Evolutionary conservation across 352 stramenopile genomes (phyloP).

Genomic region (Sclerospora graminicola): DNA sequence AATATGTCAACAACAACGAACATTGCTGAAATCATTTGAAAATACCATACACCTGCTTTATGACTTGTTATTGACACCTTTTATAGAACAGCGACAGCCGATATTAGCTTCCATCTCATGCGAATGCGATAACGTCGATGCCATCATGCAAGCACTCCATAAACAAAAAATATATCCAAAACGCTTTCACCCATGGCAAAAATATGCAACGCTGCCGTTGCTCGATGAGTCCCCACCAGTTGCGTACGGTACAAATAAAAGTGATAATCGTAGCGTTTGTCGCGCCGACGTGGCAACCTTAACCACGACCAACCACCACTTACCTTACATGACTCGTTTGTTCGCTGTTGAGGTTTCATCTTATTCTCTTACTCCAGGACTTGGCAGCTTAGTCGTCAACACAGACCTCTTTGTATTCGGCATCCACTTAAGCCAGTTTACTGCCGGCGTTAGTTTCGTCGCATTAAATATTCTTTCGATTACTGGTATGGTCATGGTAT

Average conservation of each 20-base stretch:
- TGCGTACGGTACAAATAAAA: slow-evolving; percentile 28
- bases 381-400: slow-evolving; percentile 44
- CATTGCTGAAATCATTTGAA: too few relatives aligned
- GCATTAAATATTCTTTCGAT: slow-evolving; percentile 50
- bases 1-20: too few relatives aligned
- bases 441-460: slow-evolving; percentile 40
- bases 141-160: too few relatives aligned
- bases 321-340: slow-evolving; percentile 62
- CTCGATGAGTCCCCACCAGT: slow-evolving; percentile 2
- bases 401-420: slow-evolving; percentile 37
- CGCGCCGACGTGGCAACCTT: slow-evolving; percentile 57
- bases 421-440: slow-evolving; percentile 64
- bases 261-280: slow-evolving; percentile 59
- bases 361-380: slow-evolving; percentile 53
- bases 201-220: slow-evolving; percentile 14
- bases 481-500: slow-evolving; percentile 38
- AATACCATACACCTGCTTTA: not conserved
- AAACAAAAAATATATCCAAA: not conserved
- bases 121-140: not conserved
- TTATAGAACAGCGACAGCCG: not conserved
- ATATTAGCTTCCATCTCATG: not conserved
- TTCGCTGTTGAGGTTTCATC: slow-evolving; percentile 61
- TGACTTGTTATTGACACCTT: too few relatives aligned
- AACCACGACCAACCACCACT: slow-evolving; percentile 46
- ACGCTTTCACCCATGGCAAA: too few relatives aligned